phyloP scores from a whole-genome alignment of 306 rosid species.

The Herpetospermum pedunculosum region DNA sequence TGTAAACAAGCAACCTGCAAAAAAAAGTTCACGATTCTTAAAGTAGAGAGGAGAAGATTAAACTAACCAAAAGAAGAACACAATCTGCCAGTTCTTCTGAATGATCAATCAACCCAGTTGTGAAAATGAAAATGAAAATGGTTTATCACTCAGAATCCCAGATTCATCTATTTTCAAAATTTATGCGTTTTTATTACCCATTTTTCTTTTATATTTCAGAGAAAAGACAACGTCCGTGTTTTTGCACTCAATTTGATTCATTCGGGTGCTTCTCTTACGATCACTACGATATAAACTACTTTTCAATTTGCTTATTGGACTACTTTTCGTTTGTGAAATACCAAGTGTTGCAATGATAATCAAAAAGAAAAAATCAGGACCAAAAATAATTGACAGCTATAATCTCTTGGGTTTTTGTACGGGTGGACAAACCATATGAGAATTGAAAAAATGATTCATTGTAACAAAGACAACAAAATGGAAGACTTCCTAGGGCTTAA shows the following conservation, averaged over 20 bases:
- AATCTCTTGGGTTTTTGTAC: neutral
- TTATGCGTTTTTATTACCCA: neutral
- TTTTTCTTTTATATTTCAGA: neutral
- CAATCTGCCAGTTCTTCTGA: neutral
- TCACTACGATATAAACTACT: neutral
- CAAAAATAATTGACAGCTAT: slow-evolving; percentile 2
- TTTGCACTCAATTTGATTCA: slow-evolving; percentile 4
- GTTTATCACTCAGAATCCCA: slow-evolving; percentile 6
- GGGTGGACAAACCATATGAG: neutral
- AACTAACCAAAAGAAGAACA: slow-evolving; percentile 1
- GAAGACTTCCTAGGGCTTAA: no score
- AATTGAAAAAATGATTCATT: neutral
- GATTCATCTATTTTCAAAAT: neutral
- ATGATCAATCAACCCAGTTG: slow-evolving; percentile 15
- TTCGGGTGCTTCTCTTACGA: neutral
- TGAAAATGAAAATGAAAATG: neutral
- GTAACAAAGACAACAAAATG: neutral
- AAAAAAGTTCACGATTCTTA: neutral
- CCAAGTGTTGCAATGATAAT: neutral
- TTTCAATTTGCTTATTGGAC: neutral
- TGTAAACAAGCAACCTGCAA: neutral
- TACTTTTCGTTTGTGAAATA: neutral
- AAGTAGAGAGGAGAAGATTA: neutral
- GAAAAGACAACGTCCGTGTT: slow-evolving; percentile 5
- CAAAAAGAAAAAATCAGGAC: neutral